Evolutionary conservation across 2,329 filamentous ascomycete species (phyloP), one percentile per base, ranked within the genome.

Genomic region (Dissoconium aciculare): DNA sequence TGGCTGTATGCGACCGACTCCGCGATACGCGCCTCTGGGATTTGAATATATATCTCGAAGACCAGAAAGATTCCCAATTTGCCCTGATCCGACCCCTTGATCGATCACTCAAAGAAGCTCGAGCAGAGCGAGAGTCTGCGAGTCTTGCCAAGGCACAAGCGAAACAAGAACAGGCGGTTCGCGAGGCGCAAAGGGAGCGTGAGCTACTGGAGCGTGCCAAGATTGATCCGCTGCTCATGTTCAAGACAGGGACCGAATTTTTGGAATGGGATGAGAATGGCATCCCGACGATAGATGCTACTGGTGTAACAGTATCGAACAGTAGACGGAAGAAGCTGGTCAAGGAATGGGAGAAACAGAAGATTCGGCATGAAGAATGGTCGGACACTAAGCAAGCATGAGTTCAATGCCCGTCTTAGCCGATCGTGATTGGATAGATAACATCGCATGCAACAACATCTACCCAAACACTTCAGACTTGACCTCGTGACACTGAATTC

Each of bases 341-440:
- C 58, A 94, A 94, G 64, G 76, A 83, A 33, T 92, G 81, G 81
- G 79, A 91, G 45, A 74, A 66, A 52, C 87, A 94, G 62, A 89
- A 84, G 66, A 91, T 85, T 66, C 54, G 69, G 35, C 76, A 85
- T 53, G 77, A 85, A 39, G 71, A 74, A 39, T 78, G 60, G 53
- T 34, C 56, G 30, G 40, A 40, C 27, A 30, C 24, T 26, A 23
- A 37, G 13, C 19, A 13, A 13, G n/a, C n/a, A n/a, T n/a, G n/a
- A n/a, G n/a, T n/a, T n/a, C n/a, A n/a, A n/a, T n/a, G n/a, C n/a
- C n/a, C n/a, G n/a, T n/a, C n/a, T n/a, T n/a, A n/a, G n/a, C n/a
- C n/a, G n/a, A n/a, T n/a, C n/a, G n/a, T n/a, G n/a, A n/a, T n/a
- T n/a, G n/a, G n/a, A n/a, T n/a, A n/a, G n/a, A n/a, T n/a, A n/a